phyloP scores from a whole-genome alignment of 2,329 filamentous ascomycete genomes.

The Fonsecaea pedrosoi region DNA sequence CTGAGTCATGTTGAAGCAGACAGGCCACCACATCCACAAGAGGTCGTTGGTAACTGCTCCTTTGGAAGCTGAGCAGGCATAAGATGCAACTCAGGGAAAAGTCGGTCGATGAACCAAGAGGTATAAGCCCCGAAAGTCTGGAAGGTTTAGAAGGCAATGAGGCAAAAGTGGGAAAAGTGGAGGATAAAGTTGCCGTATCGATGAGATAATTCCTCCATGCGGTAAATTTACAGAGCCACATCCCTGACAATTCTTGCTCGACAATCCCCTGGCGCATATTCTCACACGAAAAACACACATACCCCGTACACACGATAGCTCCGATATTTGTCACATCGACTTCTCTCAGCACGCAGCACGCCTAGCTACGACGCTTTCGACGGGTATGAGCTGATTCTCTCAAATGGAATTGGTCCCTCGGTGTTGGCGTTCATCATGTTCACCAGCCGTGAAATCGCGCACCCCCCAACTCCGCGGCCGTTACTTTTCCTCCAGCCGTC shows the following conservation, averaged over 20 bases:
- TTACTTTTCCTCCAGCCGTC: not conserved
- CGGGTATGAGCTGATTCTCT: slow-evolving; percentile 9
- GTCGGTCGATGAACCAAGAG: not conserved
- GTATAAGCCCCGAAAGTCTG: not conserved
- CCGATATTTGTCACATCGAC: not conserved
- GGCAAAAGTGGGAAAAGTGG: not conserved
- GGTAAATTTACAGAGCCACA: not conserved
- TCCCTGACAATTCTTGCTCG: too few relatives aligned
- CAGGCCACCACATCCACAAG: not conserved
- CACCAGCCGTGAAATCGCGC: not conserved
- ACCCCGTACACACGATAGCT: not conserved
- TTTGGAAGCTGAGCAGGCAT: not conserved
- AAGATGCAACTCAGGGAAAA: not conserved
- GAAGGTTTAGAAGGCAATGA: not conserved
- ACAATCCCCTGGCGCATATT: not conserved
- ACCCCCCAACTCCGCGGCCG: not conserved
- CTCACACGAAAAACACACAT: not conserved
- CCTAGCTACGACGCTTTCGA: not conserved
- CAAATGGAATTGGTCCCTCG: slow-evolving; percentile 3
- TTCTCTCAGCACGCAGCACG: not conserved
- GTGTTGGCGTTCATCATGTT: slow-evolving; percentile 3
- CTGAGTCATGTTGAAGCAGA: slow-evolving; percentile 3
- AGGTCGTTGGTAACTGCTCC: not conserved
- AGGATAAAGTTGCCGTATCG: not conserved
- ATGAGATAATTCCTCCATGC: not conserved